These are phyloP conservation scores for Trichoderma orchidacearum DNA, from an alignment of 495 filamentous ascomycete species.

Conservation along the genomic window DNA sequence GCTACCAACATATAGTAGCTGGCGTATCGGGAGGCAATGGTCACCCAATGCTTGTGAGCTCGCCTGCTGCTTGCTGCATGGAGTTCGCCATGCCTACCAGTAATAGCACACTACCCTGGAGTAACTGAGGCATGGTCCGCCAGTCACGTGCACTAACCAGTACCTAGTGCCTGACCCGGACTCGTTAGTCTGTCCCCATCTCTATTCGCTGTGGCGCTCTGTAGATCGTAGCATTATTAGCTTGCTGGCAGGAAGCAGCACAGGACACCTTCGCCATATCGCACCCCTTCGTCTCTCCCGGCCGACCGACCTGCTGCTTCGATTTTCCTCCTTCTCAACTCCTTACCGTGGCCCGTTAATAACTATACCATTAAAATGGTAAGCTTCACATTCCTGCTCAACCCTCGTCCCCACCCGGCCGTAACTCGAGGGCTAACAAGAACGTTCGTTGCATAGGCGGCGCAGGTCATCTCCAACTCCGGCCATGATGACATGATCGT, in stretches of 20 bases:
- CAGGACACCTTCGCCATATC: neutral
- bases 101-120: too few species aligned
- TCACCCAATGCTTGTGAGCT: too few species aligned
- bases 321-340: neutral
- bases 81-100: too few species aligned
- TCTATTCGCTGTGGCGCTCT: neutral
- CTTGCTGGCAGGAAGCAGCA: neutral
- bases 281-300: neutral
- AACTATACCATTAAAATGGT: neutral
- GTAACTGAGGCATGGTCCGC: too few species aligned
- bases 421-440: neutral
- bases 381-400: neutral
- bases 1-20: too few species aligned
- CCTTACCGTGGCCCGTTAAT: neutral
- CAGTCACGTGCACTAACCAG: too few species aligned
- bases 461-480: constrained; percentile 79
- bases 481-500: constrained; percentile 99
- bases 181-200: too few species aligned
- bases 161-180: too few species aligned
- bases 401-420: neutral
- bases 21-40: too few species aligned
- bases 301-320: neutral
- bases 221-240: neutral
- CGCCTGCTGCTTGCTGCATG: too few species aligned
- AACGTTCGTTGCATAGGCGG: constrained; percentile 10